Conservation (phyloP, 441 rosid genomes). For the Pelargonium australe region DNA sequence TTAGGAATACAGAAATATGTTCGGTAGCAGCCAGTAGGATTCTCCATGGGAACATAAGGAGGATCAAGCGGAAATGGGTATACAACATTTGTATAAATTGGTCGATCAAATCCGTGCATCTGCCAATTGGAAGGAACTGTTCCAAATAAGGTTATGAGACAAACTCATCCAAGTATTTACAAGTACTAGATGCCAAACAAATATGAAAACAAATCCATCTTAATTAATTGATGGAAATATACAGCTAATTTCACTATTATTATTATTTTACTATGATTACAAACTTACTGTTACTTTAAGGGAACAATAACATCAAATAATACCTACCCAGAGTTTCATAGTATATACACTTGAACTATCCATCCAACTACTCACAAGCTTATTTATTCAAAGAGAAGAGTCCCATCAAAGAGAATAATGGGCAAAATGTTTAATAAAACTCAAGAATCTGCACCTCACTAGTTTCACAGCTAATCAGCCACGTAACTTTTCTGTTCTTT, state of each 20-base stretch:
- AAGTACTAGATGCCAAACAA: not conserved
- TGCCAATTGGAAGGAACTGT: slow-evolving; percentile 99
- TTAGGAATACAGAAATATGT: slow-evolving; percentile 73
- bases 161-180: slow-evolving; percentile 4
- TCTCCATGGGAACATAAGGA: slow-evolving; percentile 69
- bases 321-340: not conserved
- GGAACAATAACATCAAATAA: not conserved
- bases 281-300: not conserved
- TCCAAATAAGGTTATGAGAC: slow-evolving; percentile 27
- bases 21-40: slow-evolving; percentile 96
- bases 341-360: not conserved
- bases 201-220: not conserved
- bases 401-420: not conserved
- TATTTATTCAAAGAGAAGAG: not conserved
- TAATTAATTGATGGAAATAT: not conserved
- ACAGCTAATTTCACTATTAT: not conserved
- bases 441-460: not conserved
- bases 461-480: not conserved
- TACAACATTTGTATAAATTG: slow-evolving; percentile 75
- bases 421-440: not conserved
- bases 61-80: slow-evolving; percentile 85
- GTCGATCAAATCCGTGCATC: slow-evolving; percentile 90
- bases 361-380: slow-evolving; percentile 3
- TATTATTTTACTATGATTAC: not conserved
- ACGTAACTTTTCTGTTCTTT: not conserved